These are phyloP conservation scores for Pythium monospermum DNA, from an alignment of 352 stramenopile genomes.

Conservation along the genomic window DNA sequence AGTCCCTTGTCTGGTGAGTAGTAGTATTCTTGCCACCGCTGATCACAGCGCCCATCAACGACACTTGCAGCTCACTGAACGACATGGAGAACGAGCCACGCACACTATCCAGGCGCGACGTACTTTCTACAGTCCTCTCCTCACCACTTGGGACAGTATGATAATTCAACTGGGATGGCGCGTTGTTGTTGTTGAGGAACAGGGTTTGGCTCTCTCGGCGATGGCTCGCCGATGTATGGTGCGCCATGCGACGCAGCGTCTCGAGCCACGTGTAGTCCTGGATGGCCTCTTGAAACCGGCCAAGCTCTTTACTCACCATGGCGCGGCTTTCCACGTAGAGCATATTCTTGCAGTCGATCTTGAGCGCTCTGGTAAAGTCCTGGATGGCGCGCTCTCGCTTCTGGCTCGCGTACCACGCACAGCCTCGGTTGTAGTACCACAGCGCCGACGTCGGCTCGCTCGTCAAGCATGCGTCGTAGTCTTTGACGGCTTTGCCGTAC, in stretches of 20 bases:
- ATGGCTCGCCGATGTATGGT: neutral
- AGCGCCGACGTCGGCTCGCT: constrained; percentile 34
- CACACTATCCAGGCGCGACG: neutral
- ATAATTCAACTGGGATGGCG: neutral
- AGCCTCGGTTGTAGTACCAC: constrained; percentile 60
- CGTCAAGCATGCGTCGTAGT: constrained; percentile 47
- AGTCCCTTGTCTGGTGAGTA: neutral
- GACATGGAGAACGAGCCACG: constrained; percentile 26
- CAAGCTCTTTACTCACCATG: constrained; percentile 51
- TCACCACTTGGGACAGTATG: neutral
- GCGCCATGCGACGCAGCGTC: constrained; percentile 29
- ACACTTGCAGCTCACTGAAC: constrained; percentile 23
- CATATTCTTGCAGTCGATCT: constrained; percentile 59
- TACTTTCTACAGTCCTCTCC: too few relatives aligned
- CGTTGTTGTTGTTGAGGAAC: too few relatives aligned
- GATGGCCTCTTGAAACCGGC: constrained; percentile 63
- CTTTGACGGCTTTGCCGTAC: constrained; percentile 37
- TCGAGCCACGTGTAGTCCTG: constrained; percentile 66
- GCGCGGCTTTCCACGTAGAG: constrained; percentile 63
- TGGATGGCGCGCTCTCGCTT: constrained; percentile 39
- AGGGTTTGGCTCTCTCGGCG: too few relatives aligned
- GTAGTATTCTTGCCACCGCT: constrained; percentile 3
- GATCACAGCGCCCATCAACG: constrained; percentile 24
- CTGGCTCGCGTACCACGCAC: constrained; percentile 44
- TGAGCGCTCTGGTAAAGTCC: constrained; percentile 58